phyloP scores from a whole-genome alignment of 2,329 filamentous ascomycete species.

The Grosmannia penicillata region DNA sequence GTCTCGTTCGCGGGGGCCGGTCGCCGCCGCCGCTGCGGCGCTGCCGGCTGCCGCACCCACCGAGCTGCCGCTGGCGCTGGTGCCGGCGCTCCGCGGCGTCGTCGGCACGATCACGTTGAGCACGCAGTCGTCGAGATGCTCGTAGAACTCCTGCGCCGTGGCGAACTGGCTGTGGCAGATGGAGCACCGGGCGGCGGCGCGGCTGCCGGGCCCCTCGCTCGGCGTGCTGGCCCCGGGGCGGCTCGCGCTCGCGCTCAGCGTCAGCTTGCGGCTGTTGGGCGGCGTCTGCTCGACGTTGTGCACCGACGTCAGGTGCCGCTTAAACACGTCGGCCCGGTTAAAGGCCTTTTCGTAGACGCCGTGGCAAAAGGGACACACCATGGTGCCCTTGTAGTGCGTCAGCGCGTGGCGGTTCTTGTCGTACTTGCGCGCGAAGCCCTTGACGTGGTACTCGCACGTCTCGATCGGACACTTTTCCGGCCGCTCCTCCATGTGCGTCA shows the following conservation, averaged over 20 bases:
- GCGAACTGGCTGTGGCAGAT: constrained; percentile 70
- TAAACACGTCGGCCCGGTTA: constrained; percentile 91
- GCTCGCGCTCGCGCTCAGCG: constrained; percentile 16
- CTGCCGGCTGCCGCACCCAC: neutral
- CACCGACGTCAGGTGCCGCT: constrained; percentile 78
- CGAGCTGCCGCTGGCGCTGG: neutral
- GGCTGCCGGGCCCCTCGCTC: constrained; percentile 3
- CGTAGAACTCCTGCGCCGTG: constrained; percentile 91
- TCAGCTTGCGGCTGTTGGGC: constrained; percentile 71
- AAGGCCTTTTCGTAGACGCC: constrained; percentile 88
- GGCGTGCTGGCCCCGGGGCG: constrained; percentile 5
- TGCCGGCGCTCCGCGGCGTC: constrained; percentile 17
- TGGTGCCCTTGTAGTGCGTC: constrained; percentile 95
- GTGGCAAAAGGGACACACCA: constrained; percentile 94
- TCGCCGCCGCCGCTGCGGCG: neutral
- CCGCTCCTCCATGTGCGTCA: constrained; percentile 85
- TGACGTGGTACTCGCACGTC: constrained; percentile 84
- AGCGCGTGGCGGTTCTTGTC: constrained; percentile 95
- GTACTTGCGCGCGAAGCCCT: constrained; percentile 92
- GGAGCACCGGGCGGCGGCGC: constrained; percentile 57
- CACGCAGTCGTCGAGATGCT: constrained; percentile 66
- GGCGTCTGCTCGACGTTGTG: constrained; percentile 88
- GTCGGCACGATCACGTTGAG: constrained; percentile 42
- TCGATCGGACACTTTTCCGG: constrained; percentile 93
- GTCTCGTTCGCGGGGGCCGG: no score